A percentile compares a stretch with the other conserved stretches of the same genome.
phyloP scores from a whole-genome alignment of 257 asterid genomes.

The Solanum phureja region DNA sequence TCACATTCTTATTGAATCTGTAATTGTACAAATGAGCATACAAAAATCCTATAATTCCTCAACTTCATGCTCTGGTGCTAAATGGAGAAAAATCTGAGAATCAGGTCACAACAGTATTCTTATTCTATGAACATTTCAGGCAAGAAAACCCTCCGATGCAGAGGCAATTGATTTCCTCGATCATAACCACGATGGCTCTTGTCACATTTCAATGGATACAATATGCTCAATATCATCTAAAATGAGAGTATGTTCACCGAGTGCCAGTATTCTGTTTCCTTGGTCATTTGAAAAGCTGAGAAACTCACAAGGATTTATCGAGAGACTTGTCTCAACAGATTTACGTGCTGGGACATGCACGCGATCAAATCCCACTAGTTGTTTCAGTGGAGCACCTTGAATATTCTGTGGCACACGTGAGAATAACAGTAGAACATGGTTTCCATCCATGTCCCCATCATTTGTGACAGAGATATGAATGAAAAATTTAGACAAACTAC shows the following conservation, averaged over 20 bases:
- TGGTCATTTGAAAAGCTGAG: conserved; percentile 65
- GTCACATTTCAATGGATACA: conserved; percentile 34
- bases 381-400: conserved; percentile 46
- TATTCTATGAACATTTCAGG: not conserved
- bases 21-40: not conserved
- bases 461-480: conserved; percentile 55
- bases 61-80: not conserved
- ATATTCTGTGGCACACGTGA: conserved; percentile 19
- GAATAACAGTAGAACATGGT: conserved; percentile 54
- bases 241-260: conserved; percentile 56
- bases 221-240: conserved; percentile 45
- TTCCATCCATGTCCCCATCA: conserved; percentile 53
- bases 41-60: not conserved
- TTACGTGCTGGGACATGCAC: conserved; percentile 14
- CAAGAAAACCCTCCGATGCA: not conserved
- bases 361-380: conserved; percentile 68
- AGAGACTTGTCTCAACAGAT: conserved; percentile 30
- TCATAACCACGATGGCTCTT: not conserved
- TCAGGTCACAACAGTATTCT: not conserved
- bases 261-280: conserved; percentile 49
- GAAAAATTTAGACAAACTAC: conserved; percentile 43
- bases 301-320: conserved; percentile 70
- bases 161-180: not conserved
- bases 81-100: not conserved
- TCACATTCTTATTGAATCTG: not conserved